Conservation (phyloP, 1,139 yeast genomes). For the Kodamaea arcana region DNA sequence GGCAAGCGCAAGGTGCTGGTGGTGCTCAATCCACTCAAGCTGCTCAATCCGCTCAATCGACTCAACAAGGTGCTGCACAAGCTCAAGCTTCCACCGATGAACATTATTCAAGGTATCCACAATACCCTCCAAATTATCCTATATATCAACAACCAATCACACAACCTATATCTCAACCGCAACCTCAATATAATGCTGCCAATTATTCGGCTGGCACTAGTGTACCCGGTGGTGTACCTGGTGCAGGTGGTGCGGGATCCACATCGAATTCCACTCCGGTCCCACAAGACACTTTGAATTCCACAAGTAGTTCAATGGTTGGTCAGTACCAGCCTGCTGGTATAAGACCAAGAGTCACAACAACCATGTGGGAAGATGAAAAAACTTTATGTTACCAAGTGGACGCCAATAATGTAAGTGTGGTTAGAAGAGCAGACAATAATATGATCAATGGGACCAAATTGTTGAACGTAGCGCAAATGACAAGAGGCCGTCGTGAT, state of each 20-base stretch:
- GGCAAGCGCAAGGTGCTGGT: background rate
- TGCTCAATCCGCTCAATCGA: background rate
- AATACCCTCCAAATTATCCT: constrained; percentile 8
- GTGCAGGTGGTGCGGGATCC: constrained; percentile 3
- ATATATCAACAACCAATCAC: constrained; percentile 13
- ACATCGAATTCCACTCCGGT: background rate
- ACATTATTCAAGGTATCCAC: constrained; percentile 1
- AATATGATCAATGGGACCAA: constrained; percentile 96
- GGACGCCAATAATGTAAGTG: constrained; percentile 86
- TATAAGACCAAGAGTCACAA: constrained; percentile 80
- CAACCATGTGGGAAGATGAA: constrained; percentile 97
- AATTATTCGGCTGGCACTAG: constrained; percentile 1
- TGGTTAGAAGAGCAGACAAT: constrained; percentile 87
- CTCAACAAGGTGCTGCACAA: constrained; percentile 3
- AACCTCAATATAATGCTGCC: constrained; percentile 7
- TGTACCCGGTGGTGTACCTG: constrained; percentile 6
- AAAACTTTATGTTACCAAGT: constrained; percentile 93
- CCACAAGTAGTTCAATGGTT: constrained; percentile 30
- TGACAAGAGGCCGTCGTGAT: constrained; percentile 95
- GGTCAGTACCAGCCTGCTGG: constrained; percentile 52
- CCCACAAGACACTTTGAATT: constrained; percentile 10
- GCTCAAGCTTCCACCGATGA: background rate
- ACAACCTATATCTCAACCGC: constrained; percentile 12
- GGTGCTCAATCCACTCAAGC: background rate
- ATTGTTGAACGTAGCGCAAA: constrained; percentile 83